phyloP scores from a whole-genome alignment of 2,329 filamentous ascomycete genomes.

The Teratosphaeria zuluensis region DNA sequence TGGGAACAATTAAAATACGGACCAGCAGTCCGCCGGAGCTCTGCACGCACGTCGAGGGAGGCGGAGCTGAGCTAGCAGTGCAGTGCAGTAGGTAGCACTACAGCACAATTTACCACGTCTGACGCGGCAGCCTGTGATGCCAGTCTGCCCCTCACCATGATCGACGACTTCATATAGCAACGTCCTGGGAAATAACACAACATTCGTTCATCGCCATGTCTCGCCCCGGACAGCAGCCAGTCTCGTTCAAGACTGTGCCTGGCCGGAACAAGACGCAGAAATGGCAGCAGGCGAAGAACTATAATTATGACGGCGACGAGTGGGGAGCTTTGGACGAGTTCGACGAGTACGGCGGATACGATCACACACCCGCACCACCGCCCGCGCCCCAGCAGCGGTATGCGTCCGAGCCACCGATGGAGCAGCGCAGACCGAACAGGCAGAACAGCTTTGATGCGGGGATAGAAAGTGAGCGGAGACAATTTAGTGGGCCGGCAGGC shows the following conservation, averaged over 20 bases:
- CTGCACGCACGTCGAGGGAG: not conserved
- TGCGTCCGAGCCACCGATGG: conserved; percentile 23
- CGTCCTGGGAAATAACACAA: not conserved
- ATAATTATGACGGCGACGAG: conserved; percentile 85
- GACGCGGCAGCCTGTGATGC: not conserved
- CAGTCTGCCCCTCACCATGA: not conserved
- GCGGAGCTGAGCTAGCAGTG: not conserved
- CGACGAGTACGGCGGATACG: conserved; percentile 45
- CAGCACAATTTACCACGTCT: not conserved
- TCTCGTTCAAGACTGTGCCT: conserved; percentile 72
- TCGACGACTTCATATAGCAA: not conserved
- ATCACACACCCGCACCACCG: conserved; percentile 26
- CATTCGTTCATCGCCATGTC: not conserved
- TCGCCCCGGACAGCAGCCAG: conserved; percentile 26
- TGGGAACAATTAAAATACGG: not conserved
- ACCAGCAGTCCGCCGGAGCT: not conserved
- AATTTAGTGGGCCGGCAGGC: conserved; percentile 30
- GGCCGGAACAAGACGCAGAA: conserved; percentile 85
- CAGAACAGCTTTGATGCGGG: conserved; percentile 46
- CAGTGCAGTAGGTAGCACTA: not conserved
- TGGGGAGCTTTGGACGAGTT: conserved; percentile 65
- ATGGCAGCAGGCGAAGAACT: conserved; percentile 83
- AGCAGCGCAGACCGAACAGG: conserved; percentile 19
- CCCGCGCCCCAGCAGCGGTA: conserved; percentile 25
- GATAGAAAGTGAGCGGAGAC: conserved; percentile 37